Conservation (phyloP, 2,329 filamentous ascomycete genomes). For the Bipolaris gigantea region DNA sequence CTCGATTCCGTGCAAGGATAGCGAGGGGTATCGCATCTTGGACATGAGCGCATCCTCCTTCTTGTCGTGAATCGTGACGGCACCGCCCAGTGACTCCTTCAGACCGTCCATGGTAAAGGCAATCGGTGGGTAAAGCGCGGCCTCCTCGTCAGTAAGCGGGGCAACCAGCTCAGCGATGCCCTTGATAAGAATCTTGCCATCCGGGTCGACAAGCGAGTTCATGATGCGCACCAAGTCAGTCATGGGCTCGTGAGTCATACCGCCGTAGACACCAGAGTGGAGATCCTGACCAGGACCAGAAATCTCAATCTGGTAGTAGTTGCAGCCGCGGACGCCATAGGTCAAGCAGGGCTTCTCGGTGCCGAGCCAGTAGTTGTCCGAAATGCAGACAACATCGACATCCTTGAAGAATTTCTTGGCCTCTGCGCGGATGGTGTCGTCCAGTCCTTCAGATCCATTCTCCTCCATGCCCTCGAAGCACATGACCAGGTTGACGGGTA, state of each 20-base stretch:
- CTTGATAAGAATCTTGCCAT: conserved; percentile 93
- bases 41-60: conserved; percentile 95
- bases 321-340: conserved; percentile 94
- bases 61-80: conserved; percentile 81
- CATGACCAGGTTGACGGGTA: conserved; percentile 97
- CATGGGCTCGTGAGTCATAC: conserved; percentile 97
- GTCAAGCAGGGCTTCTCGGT: conserved; percentile 98
- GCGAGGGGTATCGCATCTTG: conserved; percentile 90
- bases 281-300: conserved; percentile 90
- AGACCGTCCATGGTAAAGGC: conserved; percentile 96
- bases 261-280: conserved; percentile 96
- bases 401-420: conserved; percentile 95
- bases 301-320: conserved; percentile 93
- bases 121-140: conserved; percentile 83
- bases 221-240: conserved; percentile 87
- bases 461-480: conserved; percentile 99
- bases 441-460: conserved; percentile 93
- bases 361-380: conserved; percentile 99
- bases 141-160: conserved; percentile 82
- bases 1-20: conserved; percentile 93
- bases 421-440: conserved; percentile 90
- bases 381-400: conserved; percentile 95
- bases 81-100: conserved; percentile 85
- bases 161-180: conserved; percentile 93
- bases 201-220: conserved; percentile 79